Percentiles rank a stretch among this genome's conserved stretches.
phyloP scores from a whole-genome alignment of 2,329 filamentous ascomycete genomes.

The Atkinsonella texensis region DNA sequence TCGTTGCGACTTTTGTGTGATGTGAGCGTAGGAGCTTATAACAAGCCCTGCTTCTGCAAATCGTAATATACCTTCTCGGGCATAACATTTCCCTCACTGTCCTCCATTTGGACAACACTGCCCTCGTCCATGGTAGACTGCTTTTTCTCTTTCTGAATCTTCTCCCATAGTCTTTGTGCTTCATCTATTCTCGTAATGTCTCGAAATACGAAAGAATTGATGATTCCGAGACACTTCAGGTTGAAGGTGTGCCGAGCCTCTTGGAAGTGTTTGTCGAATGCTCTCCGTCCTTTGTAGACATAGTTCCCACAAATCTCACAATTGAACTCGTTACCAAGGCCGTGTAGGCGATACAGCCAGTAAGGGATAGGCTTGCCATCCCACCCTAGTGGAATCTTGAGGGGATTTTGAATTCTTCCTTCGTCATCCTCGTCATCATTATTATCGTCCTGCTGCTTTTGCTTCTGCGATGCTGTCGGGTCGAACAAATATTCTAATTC shows the following conservation, averaged over 20 bases:
- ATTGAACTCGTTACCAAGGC: conserved; percentile 83
- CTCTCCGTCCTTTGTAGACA: conserved; percentile 93
- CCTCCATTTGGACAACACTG: conserved; percentile 95
- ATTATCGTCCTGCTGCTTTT: conserved; percentile 39
- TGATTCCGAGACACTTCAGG: conserved; percentile 86
- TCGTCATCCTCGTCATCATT: conserved; percentile 66
- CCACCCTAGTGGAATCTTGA: conserved; percentile 93
- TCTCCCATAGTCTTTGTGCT: conserved; percentile 80
- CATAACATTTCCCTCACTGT: conserved; percentile 96
- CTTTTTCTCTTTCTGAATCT: conserved; percentile 79
- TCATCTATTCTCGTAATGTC: conserved; percentile 92
- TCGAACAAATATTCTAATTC: conserved; percentile 79
- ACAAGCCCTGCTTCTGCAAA: conserved; percentile 79
- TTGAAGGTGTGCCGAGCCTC: conserved; percentile 89
- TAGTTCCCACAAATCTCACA: conserved; percentile 98
- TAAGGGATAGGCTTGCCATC: conserved; percentile 98
- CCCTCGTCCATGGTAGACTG: conserved; percentile 64
- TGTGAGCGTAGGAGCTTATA: conserved; percentile 34
- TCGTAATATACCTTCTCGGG: conserved; percentile 97
- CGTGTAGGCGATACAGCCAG: conserved; percentile 96
- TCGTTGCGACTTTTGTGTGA: too few relatives aligned
- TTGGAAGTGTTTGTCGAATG: conserved; percentile 98
- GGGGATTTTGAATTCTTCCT: conserved; percentile 89
- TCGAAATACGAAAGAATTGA: conserved; percentile 77
- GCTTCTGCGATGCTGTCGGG: conserved; percentile 19